A percentile compares a stretch with the other conserved stretches of the same genome.
phyloP scores from a whole-genome alignment of 768 basidiomycete genomes.

The Punctularia strigosozonata region DNA sequence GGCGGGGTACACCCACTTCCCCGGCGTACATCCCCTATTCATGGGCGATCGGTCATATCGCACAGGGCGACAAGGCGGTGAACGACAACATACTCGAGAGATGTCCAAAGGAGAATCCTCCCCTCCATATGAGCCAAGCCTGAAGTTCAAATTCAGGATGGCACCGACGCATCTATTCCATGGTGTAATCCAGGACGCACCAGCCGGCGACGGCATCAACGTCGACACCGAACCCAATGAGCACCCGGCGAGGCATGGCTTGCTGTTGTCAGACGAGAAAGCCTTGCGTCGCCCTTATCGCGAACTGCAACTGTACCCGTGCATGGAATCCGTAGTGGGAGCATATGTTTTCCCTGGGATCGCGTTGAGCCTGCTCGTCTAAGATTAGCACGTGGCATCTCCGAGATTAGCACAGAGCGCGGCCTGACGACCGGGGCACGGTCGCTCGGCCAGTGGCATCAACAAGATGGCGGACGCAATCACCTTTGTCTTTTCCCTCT shows the following conservation, averaged over 20 bases:
- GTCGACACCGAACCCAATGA: slow-evolving; percentile 57
- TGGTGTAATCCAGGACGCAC: slow-evolving; percentile 21
- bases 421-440: too few relatives aligned
- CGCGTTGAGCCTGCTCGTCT: too few relatives aligned
- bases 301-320: too few relatives aligned
- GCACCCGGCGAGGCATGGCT: slow-evolving; percentile 40
- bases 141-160: slow-evolving; percentile 11
- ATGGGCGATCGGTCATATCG: background rate
- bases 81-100: slow-evolving; percentile 35
- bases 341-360: too few relatives aligned
- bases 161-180: background rate
- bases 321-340: too few relatives aligned
- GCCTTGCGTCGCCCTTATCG: too few relatives aligned
- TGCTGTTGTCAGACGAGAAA: too few relatives aligned
- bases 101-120: slow-evolving; percentile 62
- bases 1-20: slow-evolving; percentile 57
- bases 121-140: slow-evolving; percentile 69
- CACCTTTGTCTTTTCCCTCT: too few relatives aligned
- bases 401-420: too few relatives aligned
- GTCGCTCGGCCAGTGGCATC: too few relatives aligned
- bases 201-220: slow-evolving; percentile 73
- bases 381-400: too few relatives aligned
- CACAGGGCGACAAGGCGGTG: background rate
- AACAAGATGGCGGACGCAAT: too few relatives aligned
- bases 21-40: slow-evolving; percentile 58